Base-by-base conservation (phyloP, 805 yeast species). In the Teunomyces tritomae region DNA sequence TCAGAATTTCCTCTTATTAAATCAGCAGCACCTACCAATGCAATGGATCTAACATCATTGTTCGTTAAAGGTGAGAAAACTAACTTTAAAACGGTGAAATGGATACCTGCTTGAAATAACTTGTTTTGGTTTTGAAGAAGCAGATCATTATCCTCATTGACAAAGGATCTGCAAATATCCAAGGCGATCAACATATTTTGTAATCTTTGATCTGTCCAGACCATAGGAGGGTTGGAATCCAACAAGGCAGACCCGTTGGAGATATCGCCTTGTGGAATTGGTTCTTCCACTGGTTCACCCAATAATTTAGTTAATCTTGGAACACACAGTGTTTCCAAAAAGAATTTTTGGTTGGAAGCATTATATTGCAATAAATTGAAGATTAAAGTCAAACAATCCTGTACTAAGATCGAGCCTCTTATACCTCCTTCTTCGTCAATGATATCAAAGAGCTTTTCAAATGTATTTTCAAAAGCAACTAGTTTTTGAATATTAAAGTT, bases 381-480 rank as follows among this genome's bases (percentile, higher is more conserved):
- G 6, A 92, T 71, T 40, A 94, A 68, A 0, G 89, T 80, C 46
- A 95, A 70, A 63, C 96, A 88, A 65, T 94, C 98, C 61, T 88
- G 94, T 7, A 91, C 96, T n/a, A 89, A 82, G 29, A 89, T 76
- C 14, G 94, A 89, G 8, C 96, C 97, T 45, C 90, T 77, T 11
- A 89, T 76, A 3, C 96, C 96, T 28, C 96, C 97, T 64, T 91
- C 97, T 52, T 83, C 87, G 11, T 81, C 83, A 20, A 92, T 83
- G 10, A 94, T 85, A n/a, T 72, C 75, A 58, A 92, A 91, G 9
- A 90, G 67, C 50, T 77, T 81, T 51, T 89, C 97, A 60, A 94
- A 91, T 0, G 95, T 85, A 55, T 89, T 91, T 62, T 94, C 97
- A 61, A 94, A 94, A 0, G 96, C 99, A 8, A 95, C 95, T 14